phyloP scores from a whole-genome alignment of 2,329 filamentous ascomycete genomes.

The Fusarium chlamydosporum region DNA sequence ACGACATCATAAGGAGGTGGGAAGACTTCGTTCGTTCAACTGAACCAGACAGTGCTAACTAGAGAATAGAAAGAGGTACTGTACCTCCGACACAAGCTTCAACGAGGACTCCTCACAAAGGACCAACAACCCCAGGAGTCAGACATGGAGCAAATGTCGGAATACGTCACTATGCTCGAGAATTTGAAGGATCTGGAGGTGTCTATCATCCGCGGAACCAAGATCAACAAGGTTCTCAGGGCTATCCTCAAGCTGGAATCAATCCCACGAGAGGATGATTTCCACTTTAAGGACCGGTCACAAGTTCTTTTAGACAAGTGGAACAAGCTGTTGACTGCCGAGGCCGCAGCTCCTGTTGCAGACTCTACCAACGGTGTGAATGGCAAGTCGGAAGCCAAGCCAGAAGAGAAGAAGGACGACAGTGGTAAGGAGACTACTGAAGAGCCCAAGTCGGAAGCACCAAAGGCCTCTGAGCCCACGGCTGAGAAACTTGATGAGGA shows the following conservation, averaged over 20 bases:
- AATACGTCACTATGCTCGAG: slow-evolving; percentile 86
- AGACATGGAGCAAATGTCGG: slow-evolving; percentile 84
- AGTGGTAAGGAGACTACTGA: slow-evolving; percentile 59
- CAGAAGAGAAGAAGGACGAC: slow-evolving; percentile 60
- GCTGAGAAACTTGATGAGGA: slow-evolving; percentile 44
- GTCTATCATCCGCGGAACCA: slow-evolving; percentile 88
- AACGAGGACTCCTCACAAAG: slow-evolving; percentile 90
- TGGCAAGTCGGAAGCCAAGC: slow-evolving; percentile 57
- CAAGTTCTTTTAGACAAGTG: slow-evolving; percentile 86
- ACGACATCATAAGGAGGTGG: slow-evolving; percentile 71
- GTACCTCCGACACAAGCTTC: slow-evolving; percentile 92
- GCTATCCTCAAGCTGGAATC: slow-evolving; percentile 88
- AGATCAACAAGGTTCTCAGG: slow-evolving; percentile 99
- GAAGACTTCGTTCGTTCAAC: slow-evolving; percentile 11
- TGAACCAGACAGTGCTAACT: slow-evolving; percentile 53
- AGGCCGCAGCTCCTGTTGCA: slow-evolving; percentile 60
- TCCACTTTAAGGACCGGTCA: slow-evolving; percentile 88
- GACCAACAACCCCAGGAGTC: slow-evolving; percentile 89
- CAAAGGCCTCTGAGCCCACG: slow-evolving; percentile 51
- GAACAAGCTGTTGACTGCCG: slow-evolving; percentile 83
- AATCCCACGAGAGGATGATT: slow-evolving; percentile 91
- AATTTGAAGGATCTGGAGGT: slow-evolving; percentile 84
- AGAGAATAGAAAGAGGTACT: slow-evolving; percentile 78
- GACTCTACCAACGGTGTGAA: slow-evolving; percentile 65
- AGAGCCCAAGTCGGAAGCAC: slow-evolving; percentile 56